phyloP scores from a whole-genome alignment of 768 basidiomycete species.

The Coprinopsis cinerea region DNA sequence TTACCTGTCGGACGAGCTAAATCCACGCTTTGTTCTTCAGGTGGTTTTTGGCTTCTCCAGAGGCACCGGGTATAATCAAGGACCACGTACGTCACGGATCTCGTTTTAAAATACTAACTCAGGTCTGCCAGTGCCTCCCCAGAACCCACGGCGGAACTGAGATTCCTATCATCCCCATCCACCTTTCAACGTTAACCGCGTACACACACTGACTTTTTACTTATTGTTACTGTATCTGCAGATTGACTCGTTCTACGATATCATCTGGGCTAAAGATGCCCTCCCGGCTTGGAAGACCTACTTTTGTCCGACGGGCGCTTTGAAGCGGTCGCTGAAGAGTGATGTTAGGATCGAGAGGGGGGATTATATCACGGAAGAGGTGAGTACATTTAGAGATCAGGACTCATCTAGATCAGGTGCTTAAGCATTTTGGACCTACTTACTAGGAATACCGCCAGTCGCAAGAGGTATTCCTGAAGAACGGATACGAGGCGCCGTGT shows the following conservation, averaged over 20 bases:
- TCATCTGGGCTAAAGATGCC: not conserved
- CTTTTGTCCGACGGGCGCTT: not conserved
- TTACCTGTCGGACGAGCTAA: not conserved
- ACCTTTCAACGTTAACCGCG: too few species aligned
- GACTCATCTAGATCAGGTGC: not conserved
- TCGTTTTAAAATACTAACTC: not conserved
- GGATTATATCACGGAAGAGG: not conserved
- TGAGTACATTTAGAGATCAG: not conserved
- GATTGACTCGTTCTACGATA: slow-evolving; percentile 5
- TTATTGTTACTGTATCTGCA: not conserved
- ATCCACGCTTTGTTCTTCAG: not conserved
- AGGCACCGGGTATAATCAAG: not conserved
- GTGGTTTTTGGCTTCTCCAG: slow-evolving; percentile 3
- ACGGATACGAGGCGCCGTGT: not conserved
- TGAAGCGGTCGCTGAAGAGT: not conserved
- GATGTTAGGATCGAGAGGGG: not conserved
- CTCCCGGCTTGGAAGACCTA: not conserved
- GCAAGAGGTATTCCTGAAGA: not conserved
- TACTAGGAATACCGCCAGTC: not conserved
- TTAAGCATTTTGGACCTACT: not conserved
- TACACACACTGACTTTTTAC: too few species aligned
- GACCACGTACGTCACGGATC: not conserved
- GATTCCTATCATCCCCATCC: not conserved
- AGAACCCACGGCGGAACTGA: not conserved
- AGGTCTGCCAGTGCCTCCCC: not conserved